These are phyloP conservation scores for Cucurbitaria berberidis DNA, from an alignment of 2,329 filamentous ascomycete genomes.

Conservation along the genomic window DNA sequence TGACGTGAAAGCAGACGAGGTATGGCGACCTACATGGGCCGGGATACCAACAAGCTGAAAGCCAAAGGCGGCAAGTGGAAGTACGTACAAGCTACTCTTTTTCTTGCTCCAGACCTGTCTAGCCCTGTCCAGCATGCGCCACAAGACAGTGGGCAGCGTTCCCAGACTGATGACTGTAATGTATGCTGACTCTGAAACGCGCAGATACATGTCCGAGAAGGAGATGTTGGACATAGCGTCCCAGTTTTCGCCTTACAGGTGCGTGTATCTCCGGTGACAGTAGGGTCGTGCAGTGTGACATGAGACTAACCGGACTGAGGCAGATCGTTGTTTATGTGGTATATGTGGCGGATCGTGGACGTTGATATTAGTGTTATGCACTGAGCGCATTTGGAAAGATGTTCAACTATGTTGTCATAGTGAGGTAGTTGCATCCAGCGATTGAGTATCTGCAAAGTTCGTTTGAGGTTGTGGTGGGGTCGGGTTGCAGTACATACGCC, in stretches of 20 bases:
- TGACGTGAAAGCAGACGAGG: constrained; percentile 62
- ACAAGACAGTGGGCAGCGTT: not conserved
- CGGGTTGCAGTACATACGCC: not conserved
- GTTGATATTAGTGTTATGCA: constrained; percentile 69
- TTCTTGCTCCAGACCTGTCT: not conserved
- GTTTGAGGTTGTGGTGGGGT: no score
- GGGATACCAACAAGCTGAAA: constrained; percentile 84
- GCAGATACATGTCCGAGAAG: constrained; percentile 81
- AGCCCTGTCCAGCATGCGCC: not conserved
- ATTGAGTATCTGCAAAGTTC: not conserved
- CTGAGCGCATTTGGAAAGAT: constrained; percentile 5
- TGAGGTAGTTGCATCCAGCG: not conserved
- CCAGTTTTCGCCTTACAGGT: constrained; percentile 81
- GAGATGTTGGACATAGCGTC: constrained; percentile 87
- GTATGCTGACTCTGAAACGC: not conserved
- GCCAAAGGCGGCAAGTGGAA: constrained; percentile 88
- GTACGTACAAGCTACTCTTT: constrained; percentile 12
- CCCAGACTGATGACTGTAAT: not conserved
- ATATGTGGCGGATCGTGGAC: constrained; percentile 89
- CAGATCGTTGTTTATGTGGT: constrained; percentile 95
- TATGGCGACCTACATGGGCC: constrained; percentile 85
- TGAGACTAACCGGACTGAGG: constrained; percentile 12
- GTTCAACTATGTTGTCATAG: not conserved
- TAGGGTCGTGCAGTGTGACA: constrained; percentile 4
- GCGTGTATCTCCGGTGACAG: constrained; percentile 36